Base-by-base conservation (phyloP, 2,329 filamentous ascomycete genomes). In the Epichloe aotearoae region DNA sequence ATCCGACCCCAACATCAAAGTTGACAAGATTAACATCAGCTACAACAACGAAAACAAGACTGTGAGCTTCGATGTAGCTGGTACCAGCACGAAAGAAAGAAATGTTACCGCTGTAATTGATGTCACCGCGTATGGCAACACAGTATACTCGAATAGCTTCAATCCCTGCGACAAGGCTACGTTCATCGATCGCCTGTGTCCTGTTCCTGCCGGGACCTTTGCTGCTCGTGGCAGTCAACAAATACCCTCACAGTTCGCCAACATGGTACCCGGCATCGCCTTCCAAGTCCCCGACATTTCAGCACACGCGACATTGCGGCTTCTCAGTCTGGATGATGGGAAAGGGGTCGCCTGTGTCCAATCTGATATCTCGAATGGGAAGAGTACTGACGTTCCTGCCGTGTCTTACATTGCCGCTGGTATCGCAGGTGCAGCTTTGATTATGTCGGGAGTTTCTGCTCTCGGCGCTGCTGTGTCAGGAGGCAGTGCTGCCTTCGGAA, bases 261-360 rank as follows among this genome's bases (percentile, higher is more conserved):
- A 75, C 50, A 70, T 85, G 68, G 91, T 98, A 40, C 93, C 93
- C 1, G 71, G 80, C 2, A 95, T 98, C 57, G 91, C 91, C 12
- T 98, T 96, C 70, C 78, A 80, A 54, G 75, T 98, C 34, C 93
- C 93, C 47, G 90, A 98, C 64, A 84, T 98, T 58, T 84, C 91
- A 50, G 91, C 91, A 38, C 70, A 84, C 60, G 93, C 90, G 36
- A 93, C 83, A 43, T 72, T 98, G 55, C 72, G 88, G 62, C 76
- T 98, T 44, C 82, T 76, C 53, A 70, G 79, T 4, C 67, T 79
- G 39, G 79, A 84, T 34, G 72, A 70, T 4, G 75, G 74, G 39
- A 61, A 76, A 36, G 74, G 83, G 41, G 76, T 95, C 8, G 90
- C 88, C 20, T 98, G 93, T 66, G 83, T 97, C 47, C 73, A 85